Base-by-base conservation (phyloP, 2,329 filamentous ascomycete genomes). In the Ustulina deusta region DNA sequence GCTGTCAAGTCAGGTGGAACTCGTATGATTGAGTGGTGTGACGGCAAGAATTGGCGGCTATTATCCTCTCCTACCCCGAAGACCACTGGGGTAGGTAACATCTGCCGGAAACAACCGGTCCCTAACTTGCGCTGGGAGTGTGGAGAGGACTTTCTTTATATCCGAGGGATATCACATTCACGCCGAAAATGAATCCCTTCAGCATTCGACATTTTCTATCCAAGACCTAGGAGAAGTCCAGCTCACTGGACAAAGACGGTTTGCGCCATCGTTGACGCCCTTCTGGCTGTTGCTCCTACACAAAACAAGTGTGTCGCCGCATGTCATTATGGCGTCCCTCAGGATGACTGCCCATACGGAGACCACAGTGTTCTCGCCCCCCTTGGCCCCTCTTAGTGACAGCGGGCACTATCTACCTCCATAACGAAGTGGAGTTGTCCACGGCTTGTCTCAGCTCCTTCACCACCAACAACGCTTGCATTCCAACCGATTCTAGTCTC, bases 21-120 rank as follows among this genome's bases (percentile, higher is more conserved):
- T 67, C 61, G 65, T 60, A 64, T 60, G 65, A 61, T 32, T 17
- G 38, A 38, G 55, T 60, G 60, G 57, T 65, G 34, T 22, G 51
- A 65, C 11, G 22, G 29, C 38, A 42, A 13, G 15, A 40, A 48
- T 46, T 55, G 34, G 38, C 63, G 59, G 66, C 63, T 62, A 61
- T 63, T 63, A 11, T 52, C 27, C n/a, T 51, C 22, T 61, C 27
- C 20, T 46, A 32, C 59, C 20, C 48, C 49, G 32, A 60, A n/a
- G 32, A 42, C 6, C 17, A 25, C 57, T 57, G 25, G 61, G 65
- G 63, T 67, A 62, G 56, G 65, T 70, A 40, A 57, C 64, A 70
- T 68, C 40, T 61, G 17, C 62, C 65, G 65, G 65, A 25, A 65
- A 62, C 65, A 70, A 62, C 58, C 68, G 65, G 68, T n/a, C 48